Conservation (phyloP, 148 eudicot species). For the Cornus florida region DNA sequence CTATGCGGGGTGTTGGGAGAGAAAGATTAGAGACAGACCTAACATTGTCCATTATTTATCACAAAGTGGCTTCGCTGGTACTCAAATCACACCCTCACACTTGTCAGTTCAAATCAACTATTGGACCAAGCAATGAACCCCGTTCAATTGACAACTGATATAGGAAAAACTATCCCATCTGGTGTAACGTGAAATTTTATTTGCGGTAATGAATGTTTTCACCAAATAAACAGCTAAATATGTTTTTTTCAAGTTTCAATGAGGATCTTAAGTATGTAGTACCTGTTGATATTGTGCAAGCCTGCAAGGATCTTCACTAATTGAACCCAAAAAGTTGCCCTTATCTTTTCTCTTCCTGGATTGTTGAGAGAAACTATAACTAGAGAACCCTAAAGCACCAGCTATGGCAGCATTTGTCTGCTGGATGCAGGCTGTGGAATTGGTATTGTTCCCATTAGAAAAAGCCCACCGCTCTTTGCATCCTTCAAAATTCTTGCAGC, state of each 20-base stretch:
- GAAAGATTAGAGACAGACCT: too few relatives aligned
- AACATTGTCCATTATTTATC: too few relatives aligned
- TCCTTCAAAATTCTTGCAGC: slow-evolving; percentile 52
- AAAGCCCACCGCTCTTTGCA: slow-evolving; percentile 43
- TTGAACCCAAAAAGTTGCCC: slow-evolving; percentile 27
- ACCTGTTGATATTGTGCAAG: slow-evolving; percentile 31
- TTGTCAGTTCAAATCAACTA: too few relatives aligned
- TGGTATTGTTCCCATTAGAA: slow-evolving; percentile 18
- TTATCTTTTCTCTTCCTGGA: slow-evolving; percentile 41
- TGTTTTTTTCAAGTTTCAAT: neutral
- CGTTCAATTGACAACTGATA: neutral
- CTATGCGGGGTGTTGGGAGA: too few relatives aligned
- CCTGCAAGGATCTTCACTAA: slow-evolving; percentile 6
- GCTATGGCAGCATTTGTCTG: slow-evolving; percentile 41
- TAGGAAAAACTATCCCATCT: neutral
- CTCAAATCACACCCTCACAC: too few relatives aligned
- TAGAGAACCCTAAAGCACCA: slow-evolving; percentile 36
- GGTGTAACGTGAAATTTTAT: neutral
- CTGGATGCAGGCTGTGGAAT: slow-evolving; percentile 21
- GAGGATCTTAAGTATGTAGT: neutral
- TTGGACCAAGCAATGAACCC: too few relatives aligned
- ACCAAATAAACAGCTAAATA: neutral
- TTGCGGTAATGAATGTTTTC: neutral
- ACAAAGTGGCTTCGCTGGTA: too few relatives aligned
- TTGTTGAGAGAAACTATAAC: slow-evolving; percentile 30